These are phyloP conservation scores for Mycena sanguinolenta DNA, from an alignment of 768 basidiomycete species.

Conservation along the genomic window DNA sequence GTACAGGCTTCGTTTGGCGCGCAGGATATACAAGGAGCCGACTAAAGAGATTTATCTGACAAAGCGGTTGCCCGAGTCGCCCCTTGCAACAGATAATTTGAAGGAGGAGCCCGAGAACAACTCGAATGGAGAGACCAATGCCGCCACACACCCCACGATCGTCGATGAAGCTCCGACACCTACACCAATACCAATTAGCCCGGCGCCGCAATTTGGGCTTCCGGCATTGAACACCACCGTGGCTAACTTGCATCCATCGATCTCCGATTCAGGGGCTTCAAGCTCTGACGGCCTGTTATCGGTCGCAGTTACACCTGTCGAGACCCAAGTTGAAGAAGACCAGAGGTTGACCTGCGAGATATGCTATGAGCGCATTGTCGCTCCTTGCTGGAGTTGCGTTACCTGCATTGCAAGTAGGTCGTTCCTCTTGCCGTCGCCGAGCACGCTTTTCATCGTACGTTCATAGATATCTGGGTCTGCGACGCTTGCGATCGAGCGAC, in stretches of 20 bases:
- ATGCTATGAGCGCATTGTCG: constrained; percentile 5
- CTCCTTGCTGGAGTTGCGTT: constrained; percentile 26
- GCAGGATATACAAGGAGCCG: neutral
- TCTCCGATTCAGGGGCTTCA: neutral
- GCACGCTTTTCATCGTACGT: neutral
- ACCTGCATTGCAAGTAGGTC: constrained; percentile 13
- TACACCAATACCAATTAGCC: neutral
- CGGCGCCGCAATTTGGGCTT: neutral
- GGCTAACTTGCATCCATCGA: too few species aligned
- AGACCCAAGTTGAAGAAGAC: neutral
- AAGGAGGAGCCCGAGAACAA: neutral
- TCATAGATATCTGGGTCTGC: constrained; percentile 23
- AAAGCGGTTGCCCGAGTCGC: neutral
- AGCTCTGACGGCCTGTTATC: neutral
- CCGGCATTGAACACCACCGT: constrained; percentile 8
- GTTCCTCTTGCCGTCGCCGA: too few species aligned
- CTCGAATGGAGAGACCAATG: too few species aligned
- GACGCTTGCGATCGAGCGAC: constrained; percentile 20
- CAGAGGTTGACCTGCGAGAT: neutral
- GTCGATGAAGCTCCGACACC: neutral
- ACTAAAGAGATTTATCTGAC: neutral
- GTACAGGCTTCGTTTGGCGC: neutral
- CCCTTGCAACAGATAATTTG: neutral
- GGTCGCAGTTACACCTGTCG: constrained; percentile 4
- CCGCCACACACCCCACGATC: neutral